These are phyloP conservation scores for Ogataea nakhonphanomensis DNA, from an alignment of 805 yeast genomes.

Conservation along the genomic window DNA sequence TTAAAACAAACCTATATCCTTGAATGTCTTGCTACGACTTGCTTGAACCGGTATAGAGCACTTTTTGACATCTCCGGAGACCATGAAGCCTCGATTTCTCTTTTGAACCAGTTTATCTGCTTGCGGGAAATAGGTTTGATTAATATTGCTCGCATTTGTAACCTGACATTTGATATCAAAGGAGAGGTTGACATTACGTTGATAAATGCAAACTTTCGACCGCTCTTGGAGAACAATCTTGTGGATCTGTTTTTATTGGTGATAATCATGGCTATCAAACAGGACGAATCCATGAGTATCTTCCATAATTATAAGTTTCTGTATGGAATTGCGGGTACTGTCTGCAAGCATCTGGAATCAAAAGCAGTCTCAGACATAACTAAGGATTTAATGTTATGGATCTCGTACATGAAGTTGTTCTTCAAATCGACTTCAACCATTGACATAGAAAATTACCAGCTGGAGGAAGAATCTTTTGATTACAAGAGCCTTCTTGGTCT, in stretches of 20 bases:
- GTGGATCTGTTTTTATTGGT: constrained; percentile 27
- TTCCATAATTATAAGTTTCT: constrained; percentile 26
- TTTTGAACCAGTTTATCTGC: constrained; percentile 23
- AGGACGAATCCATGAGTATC: constrained; percentile 30
- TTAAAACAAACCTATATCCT: constrained; percentile 27
- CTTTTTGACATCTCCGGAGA: constrained; percentile 28
- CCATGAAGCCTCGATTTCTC: constrained; percentile 24
- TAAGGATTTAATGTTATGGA: constrained; percentile 28
- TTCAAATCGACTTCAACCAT: constrained; percentile 49
- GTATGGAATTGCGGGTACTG: constrained; percentile 24
- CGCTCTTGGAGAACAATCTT: constrained; percentile 21
- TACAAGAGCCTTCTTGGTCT: constrained; percentile 29
- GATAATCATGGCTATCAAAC: constrained; percentile 28
- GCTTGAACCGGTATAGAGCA: constrained; percentile 24
- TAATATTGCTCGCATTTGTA: constrained; percentile 21
- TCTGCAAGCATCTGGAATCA: constrained; percentile 17
- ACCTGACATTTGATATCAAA: constrained; percentile 14
- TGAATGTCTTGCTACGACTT: constrained; percentile 26
- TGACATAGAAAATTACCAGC: constrained; percentile 43
- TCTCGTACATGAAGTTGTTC: constrained; percentile 34
- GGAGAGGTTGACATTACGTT: constrained; percentile 8
- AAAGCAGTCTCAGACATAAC: constrained; percentile 18
- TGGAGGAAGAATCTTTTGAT: constrained; percentile 32
- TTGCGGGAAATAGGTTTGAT: constrained; percentile 27
- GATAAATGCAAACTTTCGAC: constrained; percentile 16